A percentile compares a stretch with the other conserved stretches of the same genome.
phyloP scores from a whole-genome alignment of 192 early-diverging fungal species.

The Umbelopsis sp. region DNA sequence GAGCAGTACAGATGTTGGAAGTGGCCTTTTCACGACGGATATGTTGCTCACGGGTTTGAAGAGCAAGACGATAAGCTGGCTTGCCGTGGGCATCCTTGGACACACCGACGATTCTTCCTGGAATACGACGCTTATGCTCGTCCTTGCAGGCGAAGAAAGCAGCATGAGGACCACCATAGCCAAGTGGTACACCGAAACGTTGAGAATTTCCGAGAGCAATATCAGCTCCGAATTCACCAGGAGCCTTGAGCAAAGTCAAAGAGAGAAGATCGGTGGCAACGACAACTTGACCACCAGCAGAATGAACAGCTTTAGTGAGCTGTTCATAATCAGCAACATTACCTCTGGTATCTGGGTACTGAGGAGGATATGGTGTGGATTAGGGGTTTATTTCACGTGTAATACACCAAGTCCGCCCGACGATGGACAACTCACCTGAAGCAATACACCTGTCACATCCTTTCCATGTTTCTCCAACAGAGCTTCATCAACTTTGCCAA shows the following conservation, averaged over 20 bases:
- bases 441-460: conserved; percentile 85
- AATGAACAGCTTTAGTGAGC: conserved; percentile 79
- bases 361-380: conserved; percentile 22
- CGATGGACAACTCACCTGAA: conserved; percentile 89
- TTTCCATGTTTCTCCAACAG: conserved; percentile 76
- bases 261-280: conserved; percentile 94
- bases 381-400: conserved; percentile 4
- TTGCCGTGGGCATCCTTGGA: conserved; percentile 91
- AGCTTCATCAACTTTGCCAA: conserved; percentile 78
- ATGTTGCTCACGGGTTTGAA: conserved; percentile 99
- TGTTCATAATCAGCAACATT: conserved; percentile 80
- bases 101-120: conserved; percentile 94
- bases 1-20: conserved; percentile 98
- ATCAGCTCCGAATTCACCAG: conserved; percentile 96
- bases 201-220: conserved; percentile 98
- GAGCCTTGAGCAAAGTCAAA: conserved; percentile 86
- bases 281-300: conserved; percentile 81
- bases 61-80: conserved; percentile 88
- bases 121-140: conserved; percentile 92
- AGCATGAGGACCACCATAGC: conserved; percentile 98
- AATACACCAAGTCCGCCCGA: too few relatives aligned
- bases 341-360: conserved; percentile 96
- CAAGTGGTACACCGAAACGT: conserved; percentile 98
- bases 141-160: conserved; percentile 97
- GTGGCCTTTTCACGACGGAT: conserved; percentile 99